Evolutionary conservation across 805 yeast species (phyloP).

Genomic region (Starmerella bombicola): DNA sequence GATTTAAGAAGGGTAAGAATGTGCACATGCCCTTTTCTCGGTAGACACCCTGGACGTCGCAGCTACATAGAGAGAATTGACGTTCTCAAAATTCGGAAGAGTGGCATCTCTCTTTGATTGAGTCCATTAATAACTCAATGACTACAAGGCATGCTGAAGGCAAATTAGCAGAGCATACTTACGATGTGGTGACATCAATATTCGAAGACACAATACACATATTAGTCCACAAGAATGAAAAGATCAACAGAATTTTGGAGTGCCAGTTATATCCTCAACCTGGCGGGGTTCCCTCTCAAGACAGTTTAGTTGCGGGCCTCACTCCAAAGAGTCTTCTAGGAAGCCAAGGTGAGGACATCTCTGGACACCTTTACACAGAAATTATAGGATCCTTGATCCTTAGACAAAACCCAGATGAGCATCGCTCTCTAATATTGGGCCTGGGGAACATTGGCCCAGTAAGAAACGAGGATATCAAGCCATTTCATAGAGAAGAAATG

Average conservation of each 20-base stretch:
- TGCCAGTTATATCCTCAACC: slow-evolving; percentile 22
- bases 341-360: slow-evolving; percentile 20
- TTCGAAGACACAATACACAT: slow-evolving; percentile 27
- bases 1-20: too few species aligned
- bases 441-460: slow-evolving; percentile 25
- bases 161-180: slow-evolving; percentile 16
- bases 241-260: slow-evolving; percentile 23
- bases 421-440: slow-evolving; percentile 26
- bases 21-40: too few species aligned
- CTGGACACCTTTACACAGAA: slow-evolving; percentile 26
- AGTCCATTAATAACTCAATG: too few species aligned
- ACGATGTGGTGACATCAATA: slow-evolving; percentile 25
- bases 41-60: too few species aligned
- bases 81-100: too few species aligned
- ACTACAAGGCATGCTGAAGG: slow-evolving; percentile 6
- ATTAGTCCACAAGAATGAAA: slow-evolving; percentile 26
- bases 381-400: slow-evolving; percentile 26
- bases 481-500: slow-evolving; percentile 25
- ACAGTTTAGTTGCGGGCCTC: slow-evolving; percentile 18
- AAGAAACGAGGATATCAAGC: slow-evolving; percentile 16
- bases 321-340: slow-evolving; percentile 22
- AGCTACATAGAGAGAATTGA: too few species aligned
- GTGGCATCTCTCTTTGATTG: too few species aligned
- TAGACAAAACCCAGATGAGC: slow-evolving; percentile 26
- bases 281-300: slow-evolving; percentile 16